A percentile compares a stretch with the other conserved stretches of the same genome.
Evolutionary conservation across 306 rosid genomes (phyloP).

Genomic region (Luffa aegyptiaca): DNA sequence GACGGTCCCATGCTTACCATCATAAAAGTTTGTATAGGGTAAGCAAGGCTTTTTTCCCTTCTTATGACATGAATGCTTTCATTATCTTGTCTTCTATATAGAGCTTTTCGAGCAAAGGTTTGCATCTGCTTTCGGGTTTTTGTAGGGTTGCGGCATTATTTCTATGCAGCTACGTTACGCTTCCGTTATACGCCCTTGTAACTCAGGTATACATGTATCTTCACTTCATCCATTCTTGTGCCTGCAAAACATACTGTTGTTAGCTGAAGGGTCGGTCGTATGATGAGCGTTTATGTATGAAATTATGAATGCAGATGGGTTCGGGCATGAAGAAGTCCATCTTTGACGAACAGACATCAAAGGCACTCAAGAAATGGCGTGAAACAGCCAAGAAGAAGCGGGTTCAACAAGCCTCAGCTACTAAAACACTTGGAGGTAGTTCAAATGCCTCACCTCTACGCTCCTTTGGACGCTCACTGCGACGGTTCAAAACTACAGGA

Average conservation of each 20-base stretch:
- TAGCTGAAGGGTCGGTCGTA: neutral
- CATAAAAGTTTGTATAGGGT: slow-evolving; percentile 56
- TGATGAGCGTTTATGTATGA: neutral
- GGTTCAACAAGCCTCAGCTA: slow-evolving; percentile 22
- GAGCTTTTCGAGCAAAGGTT: neutral
- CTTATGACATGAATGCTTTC: neutral
- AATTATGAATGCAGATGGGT: slow-evolving; percentile 59
- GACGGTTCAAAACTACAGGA: slow-evolving; percentile 68
- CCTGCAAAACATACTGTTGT: neutral
- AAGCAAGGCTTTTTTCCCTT: slow-evolving; percentile 33
- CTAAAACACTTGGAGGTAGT: slow-evolving; percentile 27
- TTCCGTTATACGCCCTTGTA: slow-evolving; percentile 84
- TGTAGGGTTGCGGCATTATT: slow-evolving; percentile 46
- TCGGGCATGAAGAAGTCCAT: slow-evolving; percentile 63
- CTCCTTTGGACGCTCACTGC: slow-evolving; percentile 37
- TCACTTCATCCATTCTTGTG: neutral
- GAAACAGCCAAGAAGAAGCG: slow-evolving; percentile 58
- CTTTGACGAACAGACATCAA: slow-evolving; percentile 79
- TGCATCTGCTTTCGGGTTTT: neutral
- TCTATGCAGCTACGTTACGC: slow-evolving; percentile 82
- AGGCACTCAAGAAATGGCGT: slow-evolving; percentile 76
- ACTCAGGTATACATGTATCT: slow-evolving; percentile 50
- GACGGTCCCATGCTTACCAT: slow-evolving; percentile 38
- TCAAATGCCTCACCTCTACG: slow-evolving; percentile 22
- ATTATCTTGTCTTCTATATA: neutral